Evolutionary conservation across 345 rosid species (phyloP), one percentile per base, ranked within the genome.

Genomic region (Citrus reticulata): DNA sequence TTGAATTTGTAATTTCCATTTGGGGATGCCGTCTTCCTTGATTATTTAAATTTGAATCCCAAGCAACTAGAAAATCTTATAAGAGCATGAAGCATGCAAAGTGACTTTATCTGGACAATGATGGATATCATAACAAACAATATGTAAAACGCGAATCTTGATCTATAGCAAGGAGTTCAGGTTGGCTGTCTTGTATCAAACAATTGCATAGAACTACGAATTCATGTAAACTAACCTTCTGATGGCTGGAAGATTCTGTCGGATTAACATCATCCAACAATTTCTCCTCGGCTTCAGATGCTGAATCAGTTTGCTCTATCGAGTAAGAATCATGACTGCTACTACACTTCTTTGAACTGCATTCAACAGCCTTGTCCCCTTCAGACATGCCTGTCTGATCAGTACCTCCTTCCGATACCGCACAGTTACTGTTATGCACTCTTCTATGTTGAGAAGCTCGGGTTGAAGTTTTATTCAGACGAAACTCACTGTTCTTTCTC

Each of bases 401-500:
- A 27, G 66, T 74, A 22, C 73, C 83, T 9, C 82, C 91, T 68
- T 74, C 87, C 9, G 77, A 84, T 13, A 27, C 72, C 7, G 58
- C 72, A 65, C 22, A 22, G 71, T 76, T 74, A 16, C 70, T 78
- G 77, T 78, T 78, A 60, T 46, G 80, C 73, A 57, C 61, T 22
- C 73, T 80, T 75, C 68, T 81, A 55, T 58, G 78, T n/a, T 58
- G 75, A 80, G 79, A 78, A 77, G 73, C 83, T 59, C 77, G 78
- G 80, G 70, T 83, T 42, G 83, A 37, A 70, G 35, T 61, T 6
- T 79, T 79, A 72, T 34, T 85, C 5, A 7, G 73, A 29, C 80
- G 86, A 83, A 92, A 93, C 37, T 90, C 97, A 0, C 25, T 34
- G 49, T 93, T 95, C 88, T 60, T 92, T 78, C 89, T 85, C n/a